Base-by-base conservation (phyloP, 805 yeast species). In the Pichia scutulata region DNA sequence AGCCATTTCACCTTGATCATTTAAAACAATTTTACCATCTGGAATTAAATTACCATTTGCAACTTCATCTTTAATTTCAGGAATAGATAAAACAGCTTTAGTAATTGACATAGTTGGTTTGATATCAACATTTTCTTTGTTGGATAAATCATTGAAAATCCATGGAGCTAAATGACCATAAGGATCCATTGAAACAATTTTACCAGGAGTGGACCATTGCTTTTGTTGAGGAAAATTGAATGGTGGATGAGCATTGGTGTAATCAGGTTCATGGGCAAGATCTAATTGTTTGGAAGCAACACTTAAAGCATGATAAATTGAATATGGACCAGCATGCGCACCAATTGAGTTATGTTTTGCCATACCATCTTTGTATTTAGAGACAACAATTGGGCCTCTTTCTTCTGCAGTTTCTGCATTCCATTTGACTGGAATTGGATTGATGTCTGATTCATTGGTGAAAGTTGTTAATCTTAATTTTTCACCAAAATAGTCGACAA, bases 51-150 rank as follows among this genome's bases (percentile, higher is more conserved):
- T 71, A 18, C 86, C 86, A 22, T 60, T 63, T 39, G 67, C 67
- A 46, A 81, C 82, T 44, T 76, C 81, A 44, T 78, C 79, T 57
- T 73, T 73, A 66, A 81, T 70, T 60, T 81, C 86, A 22, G 74
- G 68, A 57, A 81, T 65, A 55, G 80, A 81, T 74, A 81, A 72
- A 55, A 78, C 79, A 3, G 87, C 86, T 60, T 80, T 80, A 22
- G 87, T 81, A 52, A 81, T 75, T 9, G 86, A 81, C 58, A 81
- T 81, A 6, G 86, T 77, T 51, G 86, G 86, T 60, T 75, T 76
- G 50, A 81, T 71, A 47, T 80, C 82, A 49, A 81, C 77, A 48
- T 74, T 70, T 59, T 76, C 76, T 39, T 66, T 56, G 33, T 65
- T 67, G 25, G 76, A 65, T 26, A 71, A 53, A 21, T 76, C 78